phyloP scores from a whole-genome alignment of 345 rosid genomes.

The Mangifera indica region DNA sequence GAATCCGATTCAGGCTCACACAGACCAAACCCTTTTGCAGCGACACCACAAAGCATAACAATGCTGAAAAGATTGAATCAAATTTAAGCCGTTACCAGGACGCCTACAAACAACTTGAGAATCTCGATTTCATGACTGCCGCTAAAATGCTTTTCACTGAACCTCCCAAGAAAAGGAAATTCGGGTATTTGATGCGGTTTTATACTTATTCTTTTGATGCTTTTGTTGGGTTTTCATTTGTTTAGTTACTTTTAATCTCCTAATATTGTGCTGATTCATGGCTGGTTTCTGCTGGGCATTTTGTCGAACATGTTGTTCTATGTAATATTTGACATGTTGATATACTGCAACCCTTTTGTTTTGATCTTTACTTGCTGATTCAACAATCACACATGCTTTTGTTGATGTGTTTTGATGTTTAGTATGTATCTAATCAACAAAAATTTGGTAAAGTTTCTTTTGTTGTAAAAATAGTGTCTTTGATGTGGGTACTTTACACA shows the following conservation, averaged over 20 bases:
- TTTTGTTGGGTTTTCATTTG: neutral
- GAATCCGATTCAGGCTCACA: conserved; percentile 22
- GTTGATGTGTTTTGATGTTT: neutral
- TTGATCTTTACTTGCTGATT: too few relatives aligned
- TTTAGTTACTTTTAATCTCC: neutral
- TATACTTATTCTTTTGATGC: neutral
- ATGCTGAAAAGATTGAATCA: conserved; percentile 36
- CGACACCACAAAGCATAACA: conserved; percentile 20
- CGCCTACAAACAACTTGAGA: conserved; percentile 60
- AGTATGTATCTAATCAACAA: neutral
- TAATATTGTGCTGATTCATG: neutral
- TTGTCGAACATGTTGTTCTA: conserved; percentile 26
- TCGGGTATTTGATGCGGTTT: too few relatives aligned
- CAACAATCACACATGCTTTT: too few relatives aligned
- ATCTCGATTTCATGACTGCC: conserved; percentile 75
- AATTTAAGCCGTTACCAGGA: conserved; percentile 50
- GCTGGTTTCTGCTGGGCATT: conserved; percentile 28
- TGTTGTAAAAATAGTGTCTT: too few relatives aligned
- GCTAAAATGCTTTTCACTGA: conserved; percentile 69
- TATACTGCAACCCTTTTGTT: too few relatives aligned
- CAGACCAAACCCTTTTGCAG: conserved; percentile 33
- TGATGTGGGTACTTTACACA: too few relatives aligned
- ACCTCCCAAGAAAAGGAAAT: conserved; percentile 62
- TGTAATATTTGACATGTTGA: too few relatives aligned
- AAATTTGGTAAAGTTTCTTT: neutral